Evolutionary conservation across 441 rosid genomes (phyloP), one percentile per base, ranked within the genome.

Genomic region (Macaranga tanarius): DNA sequence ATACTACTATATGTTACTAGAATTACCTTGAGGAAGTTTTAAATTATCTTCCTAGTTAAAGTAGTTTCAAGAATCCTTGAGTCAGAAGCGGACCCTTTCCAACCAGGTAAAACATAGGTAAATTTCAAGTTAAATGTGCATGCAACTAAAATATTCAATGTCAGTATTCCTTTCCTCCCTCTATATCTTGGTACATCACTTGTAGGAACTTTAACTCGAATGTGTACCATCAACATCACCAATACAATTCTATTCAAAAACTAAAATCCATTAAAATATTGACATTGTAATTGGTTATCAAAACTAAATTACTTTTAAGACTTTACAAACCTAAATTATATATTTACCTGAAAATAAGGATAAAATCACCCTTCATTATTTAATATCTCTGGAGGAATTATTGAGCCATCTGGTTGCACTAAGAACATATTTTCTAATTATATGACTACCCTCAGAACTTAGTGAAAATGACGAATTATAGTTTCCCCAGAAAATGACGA

Each of bases 401-500:
- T 5, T 31, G 1, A 67, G n/a, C 48, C 47, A 67, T 52, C 10
- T 28, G 31, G 31, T 67, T 67, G 28, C n/a, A 3, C 70, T 10
- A 51, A 28, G 10, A 38, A 3, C 4, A 50, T 17, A 67, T 51
- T 3, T 28, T 67, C 5, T 26, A 63, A 3, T 9, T 0, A 34
- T 62, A 40, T 40, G 0, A 40, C 10, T 19, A 7, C 66, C 22
- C 26, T 62, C 2, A 40, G 2, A 2, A 62, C 17, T 0, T 2
- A 22, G 13, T 61, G 23, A 61, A 61, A 61, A 61, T 61, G 23
- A 34, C 9, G 65, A 10, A 47, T 61, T 61, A 19, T 61, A 19
- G n/a, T n/a, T n/a, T n/a, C n/a, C n/a, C n/a, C n/a, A n/a, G 23
- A 61, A 61, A 61, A 61, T 61, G 23, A 34, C n/a, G 65, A 10